Conservation (phyloP, 208 protist genomes). For the Leishmania guyanensis region DNA sequence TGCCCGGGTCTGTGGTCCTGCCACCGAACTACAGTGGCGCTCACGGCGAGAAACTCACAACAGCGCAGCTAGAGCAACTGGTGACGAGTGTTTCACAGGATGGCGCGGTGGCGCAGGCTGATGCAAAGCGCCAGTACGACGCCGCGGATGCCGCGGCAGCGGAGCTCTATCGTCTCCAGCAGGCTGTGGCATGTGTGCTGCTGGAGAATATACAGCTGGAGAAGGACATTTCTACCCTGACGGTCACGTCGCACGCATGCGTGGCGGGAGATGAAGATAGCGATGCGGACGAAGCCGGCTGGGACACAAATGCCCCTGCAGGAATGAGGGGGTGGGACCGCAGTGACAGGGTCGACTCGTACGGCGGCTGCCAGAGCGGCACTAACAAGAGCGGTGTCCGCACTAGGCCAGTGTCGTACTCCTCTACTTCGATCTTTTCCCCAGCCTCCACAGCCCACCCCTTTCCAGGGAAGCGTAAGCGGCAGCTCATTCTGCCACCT, state of each 20-base stretch:
- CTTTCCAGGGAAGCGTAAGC: background rate
- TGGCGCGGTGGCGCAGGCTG: conserved; percentile 2
- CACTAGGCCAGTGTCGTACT: background rate
- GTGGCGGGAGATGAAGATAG: background rate
- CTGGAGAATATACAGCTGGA: conserved; percentile 65
- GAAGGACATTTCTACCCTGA: conserved; percentile 29
- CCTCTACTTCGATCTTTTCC: background rate
- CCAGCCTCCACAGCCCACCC: background rate
- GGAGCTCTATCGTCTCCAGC: conserved; percentile 44
- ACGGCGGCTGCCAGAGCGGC: background rate
- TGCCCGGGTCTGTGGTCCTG: conserved; percentile 20
- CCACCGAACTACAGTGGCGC: conserved; percentile 33
- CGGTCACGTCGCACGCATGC: background rate
- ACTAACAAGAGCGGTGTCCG: background rate
- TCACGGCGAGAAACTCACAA: conserved; percentile 30
- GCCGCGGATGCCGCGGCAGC: conserved; percentile 23
- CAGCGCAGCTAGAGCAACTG: conserved; percentile 29
- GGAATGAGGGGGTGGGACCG: background rate
- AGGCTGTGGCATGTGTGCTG: conserved; percentile 37
- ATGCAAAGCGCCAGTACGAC: conserved; percentile 17
- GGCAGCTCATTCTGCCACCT: background rate
- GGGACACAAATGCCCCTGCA: background rate
- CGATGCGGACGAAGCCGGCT: background rate
- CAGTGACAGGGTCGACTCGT: background rate
- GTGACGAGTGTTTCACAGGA: conserved; percentile 15